Evolutionary conservation across 108 stramenopile genomes (phyloP).

Genomic region (Parmales sp.): DNA sequence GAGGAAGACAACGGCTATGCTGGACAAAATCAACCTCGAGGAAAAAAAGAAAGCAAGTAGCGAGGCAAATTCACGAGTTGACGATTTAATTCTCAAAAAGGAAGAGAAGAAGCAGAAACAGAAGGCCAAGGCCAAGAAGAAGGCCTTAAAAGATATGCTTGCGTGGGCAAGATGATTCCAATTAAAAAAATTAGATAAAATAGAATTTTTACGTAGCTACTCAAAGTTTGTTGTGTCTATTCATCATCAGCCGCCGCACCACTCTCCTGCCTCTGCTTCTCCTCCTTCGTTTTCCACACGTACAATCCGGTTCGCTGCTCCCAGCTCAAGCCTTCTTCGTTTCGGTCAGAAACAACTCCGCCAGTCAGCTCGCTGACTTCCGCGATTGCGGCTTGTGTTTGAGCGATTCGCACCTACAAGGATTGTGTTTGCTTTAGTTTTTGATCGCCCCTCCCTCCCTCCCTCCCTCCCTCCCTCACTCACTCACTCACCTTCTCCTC

Average conservation of each 20-base stretch:
- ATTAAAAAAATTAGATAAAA: background rate
- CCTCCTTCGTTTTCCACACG: conserved; percentile 10
- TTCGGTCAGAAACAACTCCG: background rate
- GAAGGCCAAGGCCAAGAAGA: background rate
- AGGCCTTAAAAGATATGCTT: background rate
- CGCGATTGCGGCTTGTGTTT: background rate
- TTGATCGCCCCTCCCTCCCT: too few species aligned
- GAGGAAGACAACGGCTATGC: too few species aligned
- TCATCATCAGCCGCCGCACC: background rate
- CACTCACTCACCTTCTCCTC: conserved; percentile 13
- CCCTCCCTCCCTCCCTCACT: too few species aligned
- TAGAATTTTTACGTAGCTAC: too few species aligned
- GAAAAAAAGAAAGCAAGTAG: too few species aligned
- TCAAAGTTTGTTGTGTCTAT: too few species aligned
- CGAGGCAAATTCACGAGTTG: too few species aligned
- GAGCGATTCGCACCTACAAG: too few species aligned
- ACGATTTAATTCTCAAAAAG: too few species aligned
- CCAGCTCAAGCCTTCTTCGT: background rate
- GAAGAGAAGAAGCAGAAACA: background rate
- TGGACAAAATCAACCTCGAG: too few species aligned
- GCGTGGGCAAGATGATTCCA: background rate
- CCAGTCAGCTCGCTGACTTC: conserved; percentile 9
- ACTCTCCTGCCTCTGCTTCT: background rate
- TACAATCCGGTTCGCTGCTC: conserved; percentile 9
- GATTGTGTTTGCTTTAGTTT: too few species aligned